Conservation (phyloP, 305 asterid species). For the Solanum hybrid region DNA sequence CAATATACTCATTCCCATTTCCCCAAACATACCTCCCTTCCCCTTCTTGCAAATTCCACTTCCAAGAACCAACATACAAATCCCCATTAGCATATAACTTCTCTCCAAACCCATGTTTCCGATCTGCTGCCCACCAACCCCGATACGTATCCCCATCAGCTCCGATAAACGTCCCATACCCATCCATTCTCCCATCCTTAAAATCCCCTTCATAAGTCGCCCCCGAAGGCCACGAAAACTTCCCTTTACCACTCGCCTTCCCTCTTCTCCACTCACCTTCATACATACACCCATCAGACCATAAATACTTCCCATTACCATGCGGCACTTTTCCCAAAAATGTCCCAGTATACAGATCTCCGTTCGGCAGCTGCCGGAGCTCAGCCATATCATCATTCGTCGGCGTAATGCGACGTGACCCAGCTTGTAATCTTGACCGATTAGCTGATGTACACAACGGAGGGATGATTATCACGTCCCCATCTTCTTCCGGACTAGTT, state of each 20-base stretch:
- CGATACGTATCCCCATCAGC: conserved; percentile 29
- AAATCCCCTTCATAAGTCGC: conserved; percentile 59
- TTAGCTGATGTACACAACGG: background rate
- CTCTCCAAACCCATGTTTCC: conserved; percentile 30
- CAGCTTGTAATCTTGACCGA: background rate
- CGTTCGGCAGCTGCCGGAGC: conserved; percentile 43
- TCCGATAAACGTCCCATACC: conserved; percentile 27
- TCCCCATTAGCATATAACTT: conserved; percentile 37
- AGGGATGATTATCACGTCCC: conserved; percentile 1
- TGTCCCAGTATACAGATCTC: conserved; percentile 77
- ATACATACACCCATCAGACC: conserved; percentile 70
- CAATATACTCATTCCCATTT: conserved; percentile 33
- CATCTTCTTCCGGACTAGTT: background rate
- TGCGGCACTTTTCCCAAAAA: conserved; percentile 59
- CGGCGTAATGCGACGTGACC: background rate
- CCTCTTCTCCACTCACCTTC: conserved; percentile 39
- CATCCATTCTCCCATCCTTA: conserved; percentile 55
- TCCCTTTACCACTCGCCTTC: conserved; percentile 34
- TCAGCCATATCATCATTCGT: background rate
- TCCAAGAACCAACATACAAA: conserved; percentile 38
- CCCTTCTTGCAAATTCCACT: conserved; percentile 32
- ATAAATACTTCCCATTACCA: conserved; percentile 55
- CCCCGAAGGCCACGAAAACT: conserved; percentile 40
- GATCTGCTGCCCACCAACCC: conserved; percentile 36
- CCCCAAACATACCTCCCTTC: conserved; percentile 38